A percentile compares a stretch with the other conserved stretches of the same genome.
phyloP scores from a whole-genome alignment of 2,329 filamentous ascomycete species.

The Colletotrichum echinochloae region DNA sequence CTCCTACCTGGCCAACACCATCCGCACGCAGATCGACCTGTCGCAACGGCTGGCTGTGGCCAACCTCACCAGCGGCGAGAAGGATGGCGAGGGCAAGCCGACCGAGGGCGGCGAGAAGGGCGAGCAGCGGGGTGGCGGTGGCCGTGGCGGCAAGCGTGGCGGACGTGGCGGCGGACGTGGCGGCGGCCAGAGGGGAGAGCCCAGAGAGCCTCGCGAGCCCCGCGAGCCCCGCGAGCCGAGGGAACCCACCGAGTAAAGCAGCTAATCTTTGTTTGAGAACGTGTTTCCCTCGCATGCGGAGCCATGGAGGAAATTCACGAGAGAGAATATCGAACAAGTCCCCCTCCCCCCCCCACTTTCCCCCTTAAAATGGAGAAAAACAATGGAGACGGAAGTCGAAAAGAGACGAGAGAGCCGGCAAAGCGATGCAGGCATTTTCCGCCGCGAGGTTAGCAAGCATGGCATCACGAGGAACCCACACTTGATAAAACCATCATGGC shows the following conservation, averaged over 20 bases:
- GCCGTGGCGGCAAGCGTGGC: constrained; percentile 60
- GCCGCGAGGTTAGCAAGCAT: constrained; percentile 40
- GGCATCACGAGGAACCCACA: constrained; percentile 40
- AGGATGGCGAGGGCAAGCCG: constrained; percentile 61
- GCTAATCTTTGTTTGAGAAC: constrained; percentile 37
- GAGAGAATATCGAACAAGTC: neutral
- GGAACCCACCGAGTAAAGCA: constrained; percentile 53
- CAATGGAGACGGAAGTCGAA: constrained; percentile 15
- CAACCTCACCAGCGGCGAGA: constrained; percentile 66
- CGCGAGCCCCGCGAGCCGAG: constrained; percentile 57
- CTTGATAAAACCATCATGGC: constrained; percentile 42
- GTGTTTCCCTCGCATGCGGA: constrained; percentile 1
- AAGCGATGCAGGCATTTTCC: constrained; percentile 34
- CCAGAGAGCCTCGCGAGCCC: constrained; percentile 60
- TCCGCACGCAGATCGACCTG: constrained; percentile 98
- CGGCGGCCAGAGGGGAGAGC: constrained; percentile 55
- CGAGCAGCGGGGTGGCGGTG: constrained; percentile 57
- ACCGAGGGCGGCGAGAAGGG: constrained; percentile 57
- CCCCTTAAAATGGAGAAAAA: neutral
- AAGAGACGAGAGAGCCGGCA: constrained; percentile 30
- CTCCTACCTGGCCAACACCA: constrained; percentile 97
- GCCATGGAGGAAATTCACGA: neutral
- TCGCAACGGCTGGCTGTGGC: constrained; percentile 94
- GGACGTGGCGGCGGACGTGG: constrained; percentile 64
- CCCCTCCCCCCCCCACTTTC: neutral